phyloP scores from a whole-genome alignment of 208 protist species.

The Angomonas deanei region DNA sequence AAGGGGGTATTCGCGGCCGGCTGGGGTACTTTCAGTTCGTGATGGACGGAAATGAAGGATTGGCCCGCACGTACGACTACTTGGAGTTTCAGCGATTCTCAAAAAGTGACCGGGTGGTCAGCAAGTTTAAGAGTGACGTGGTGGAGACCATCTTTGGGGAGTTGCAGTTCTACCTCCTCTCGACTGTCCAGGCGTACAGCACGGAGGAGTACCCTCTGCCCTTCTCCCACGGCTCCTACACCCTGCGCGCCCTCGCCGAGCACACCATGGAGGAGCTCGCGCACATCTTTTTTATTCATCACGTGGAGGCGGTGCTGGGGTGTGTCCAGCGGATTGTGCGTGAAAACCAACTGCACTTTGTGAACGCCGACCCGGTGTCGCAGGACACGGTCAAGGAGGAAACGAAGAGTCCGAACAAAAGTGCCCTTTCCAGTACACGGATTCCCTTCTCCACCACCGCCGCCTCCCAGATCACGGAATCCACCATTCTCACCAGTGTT shows the following conservation, averaged over 20 bases:
- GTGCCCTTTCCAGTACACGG: not conserved
- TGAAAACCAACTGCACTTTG: conserved; percentile 70
- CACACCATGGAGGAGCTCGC: conserved; percentile 82
- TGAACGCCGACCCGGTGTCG: conserved; percentile 36
- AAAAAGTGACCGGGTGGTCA: conserved; percentile 68
- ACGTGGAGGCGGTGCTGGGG: conserved; percentile 54
- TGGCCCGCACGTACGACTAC: conserved; percentile 79
- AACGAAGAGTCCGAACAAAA: not conserved
- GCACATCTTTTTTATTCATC: conserved; percentile 80
- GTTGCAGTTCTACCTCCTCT: conserved; percentile 80
- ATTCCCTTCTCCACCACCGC: not conserved
- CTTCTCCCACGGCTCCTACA: conserved; percentile 56
- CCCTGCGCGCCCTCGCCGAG: conserved; percentile 59
- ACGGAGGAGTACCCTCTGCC: conserved; percentile 39
- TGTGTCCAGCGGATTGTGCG: conserved; percentile 63
- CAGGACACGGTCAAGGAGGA: conserved; percentile 6
- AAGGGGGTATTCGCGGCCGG: conserved; percentile 66
- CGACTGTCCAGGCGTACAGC: conserved; percentile 49
- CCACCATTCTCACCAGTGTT: too few relatives aligned
- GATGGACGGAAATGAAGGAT: conserved; percentile 85
- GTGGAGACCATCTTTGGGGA: conserved; percentile 87
- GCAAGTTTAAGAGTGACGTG: conserved; percentile 90
- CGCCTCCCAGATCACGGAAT: too few relatives aligned
- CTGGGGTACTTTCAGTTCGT: conserved; percentile 76
- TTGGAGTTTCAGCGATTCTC: conserved; percentile 74